Base-by-base conservation (phyloP, 768 basidiomycete species). In the Termitomyces sp. region DNA sequence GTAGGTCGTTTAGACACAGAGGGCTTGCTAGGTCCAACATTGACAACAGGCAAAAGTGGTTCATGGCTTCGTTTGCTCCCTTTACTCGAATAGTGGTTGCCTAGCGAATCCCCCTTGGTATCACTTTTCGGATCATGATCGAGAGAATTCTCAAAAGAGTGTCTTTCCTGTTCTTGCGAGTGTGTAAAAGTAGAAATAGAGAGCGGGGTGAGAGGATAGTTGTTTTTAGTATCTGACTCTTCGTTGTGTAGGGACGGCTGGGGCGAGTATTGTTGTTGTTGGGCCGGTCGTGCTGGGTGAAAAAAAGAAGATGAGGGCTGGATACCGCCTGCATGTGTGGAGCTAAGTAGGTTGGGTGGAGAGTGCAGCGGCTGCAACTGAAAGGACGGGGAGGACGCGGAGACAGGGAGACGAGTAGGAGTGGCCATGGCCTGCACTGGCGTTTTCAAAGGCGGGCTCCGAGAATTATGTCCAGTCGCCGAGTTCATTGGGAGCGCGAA, bases 221-320 rank as follows among this genome's bases (percentile, higher is more conserved):
- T 46, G 57, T 64, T 62, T 12, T 26, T 44, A 42, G 31, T 27
- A 24, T 53, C 55, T 16, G 55, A 31, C 13, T 58, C 48, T 24
- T 68, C 68, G 13, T 62, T 52, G 32, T 64, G 66, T 50, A 65
- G 64, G 8, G 75, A 74, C 18, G 70, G 73, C 51, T 75, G 76
- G 24, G 69, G 80, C 31, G 76, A 79, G 61, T 70, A 76, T 49
- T 68, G 69, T 12, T 68, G 68, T 55, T 76, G 74, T 51, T 83
- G 74, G 24, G 70, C 69, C 0, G 88, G 90, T 50, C 84, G 78
- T 5, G 84, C 80, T 4, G 89, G 88, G 22, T 78, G 82, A 66
- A 92, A 92, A 74, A 92, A 92, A 7, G 87, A 86, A 5, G 88
- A 82, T 10, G 89, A 85, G 16, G 92, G 89, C 55, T 86, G 83